Base-by-base conservation (phyloP, 2,329 filamentous ascomycete genomes). In the Pyricularia pennisetigena region DNA sequence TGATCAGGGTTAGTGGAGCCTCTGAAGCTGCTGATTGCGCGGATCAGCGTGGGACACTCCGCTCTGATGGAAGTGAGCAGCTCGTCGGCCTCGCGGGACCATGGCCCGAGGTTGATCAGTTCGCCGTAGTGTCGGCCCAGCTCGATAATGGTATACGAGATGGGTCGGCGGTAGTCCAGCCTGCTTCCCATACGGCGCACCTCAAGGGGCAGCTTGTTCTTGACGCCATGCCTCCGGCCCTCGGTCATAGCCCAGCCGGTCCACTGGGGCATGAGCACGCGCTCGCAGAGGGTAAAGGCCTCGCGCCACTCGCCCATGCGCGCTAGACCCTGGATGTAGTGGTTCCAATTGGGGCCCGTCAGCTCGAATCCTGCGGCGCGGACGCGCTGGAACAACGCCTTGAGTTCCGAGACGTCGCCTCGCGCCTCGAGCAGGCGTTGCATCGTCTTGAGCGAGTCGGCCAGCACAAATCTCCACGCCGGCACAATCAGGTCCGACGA, bases 271-370 rank as follows among this genome's bases (percentile, higher is more conserved):
- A 97, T 96, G 68, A 98, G 88, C 70, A 87, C 86, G 29, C 82
- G 79, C 79, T 98, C 94, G 75, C 91, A 94, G 67, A 89, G 79
- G 26, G 80, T 75, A 78, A 95, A 97, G 54, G 93, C 93, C 24
- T 89, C 82, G 65, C 86, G 78, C 73, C 85, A 84, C 64, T 84
- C 82, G 64, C 84, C 83, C 68, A 87, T 82, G 16, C 82, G 80
- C 28, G 88, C 86, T 30, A 97, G 86, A 66, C 83, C 78, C 73
- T 90, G 86, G 68, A 97, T 84, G 71, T 91, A 88, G 66, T 85
- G 82, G 75, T 97, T 95, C 93, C 93, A 97, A 72, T 92, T 93
- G 73, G 84, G 85, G 75, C 86, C 89, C 74, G 92, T 89, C 69
- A 97, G 78, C 30, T 81, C 80, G 79, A 94, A 97, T 12, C 94